These are phyloP conservation scores for Mycena leptocephala DNA, from an alignment of 768 basidiomycete species.

Conservation along the genomic window DNA sequence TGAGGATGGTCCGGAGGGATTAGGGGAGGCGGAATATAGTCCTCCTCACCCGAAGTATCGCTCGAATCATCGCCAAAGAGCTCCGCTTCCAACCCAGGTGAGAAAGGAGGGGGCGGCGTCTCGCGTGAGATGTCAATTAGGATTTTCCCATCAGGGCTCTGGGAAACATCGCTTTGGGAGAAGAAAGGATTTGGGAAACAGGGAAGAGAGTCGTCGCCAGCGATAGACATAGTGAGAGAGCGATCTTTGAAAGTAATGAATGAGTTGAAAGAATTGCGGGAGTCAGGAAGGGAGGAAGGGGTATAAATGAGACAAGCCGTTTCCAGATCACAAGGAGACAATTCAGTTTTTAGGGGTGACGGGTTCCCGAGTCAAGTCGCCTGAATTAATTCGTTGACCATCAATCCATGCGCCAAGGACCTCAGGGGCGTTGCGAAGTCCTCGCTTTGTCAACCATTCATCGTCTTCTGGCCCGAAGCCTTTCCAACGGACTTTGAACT, in stretches of 20 bases:
- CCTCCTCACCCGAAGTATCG: background rate
- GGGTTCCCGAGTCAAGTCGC: background rate
- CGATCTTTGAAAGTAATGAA: background rate
- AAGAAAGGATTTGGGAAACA: background rate
- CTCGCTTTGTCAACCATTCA: background rate
- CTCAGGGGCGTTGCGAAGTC: background rate
- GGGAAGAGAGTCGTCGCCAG: background rate
- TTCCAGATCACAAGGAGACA: background rate
- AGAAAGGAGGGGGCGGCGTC: background rate
- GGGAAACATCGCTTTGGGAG: background rate
- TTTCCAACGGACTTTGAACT: background rate
- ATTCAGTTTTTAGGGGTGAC: background rate
- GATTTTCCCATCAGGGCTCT: background rate
- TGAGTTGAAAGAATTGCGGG: background rate
- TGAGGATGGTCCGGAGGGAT: background rate
- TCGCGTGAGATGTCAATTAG: background rate
- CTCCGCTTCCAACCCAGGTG: background rate
- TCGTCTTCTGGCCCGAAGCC: background rate
- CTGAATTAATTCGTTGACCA: background rate
- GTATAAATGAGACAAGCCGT: background rate
- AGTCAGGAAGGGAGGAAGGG: background rate
- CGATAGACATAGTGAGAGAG: background rate
- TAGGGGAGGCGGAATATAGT: background rate
- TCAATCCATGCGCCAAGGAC: background rate
- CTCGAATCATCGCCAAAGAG: background rate